Conservation (phyloP, 2,329 filamentous ascomycete genomes). For the Botrytis cinerea region DNA sequence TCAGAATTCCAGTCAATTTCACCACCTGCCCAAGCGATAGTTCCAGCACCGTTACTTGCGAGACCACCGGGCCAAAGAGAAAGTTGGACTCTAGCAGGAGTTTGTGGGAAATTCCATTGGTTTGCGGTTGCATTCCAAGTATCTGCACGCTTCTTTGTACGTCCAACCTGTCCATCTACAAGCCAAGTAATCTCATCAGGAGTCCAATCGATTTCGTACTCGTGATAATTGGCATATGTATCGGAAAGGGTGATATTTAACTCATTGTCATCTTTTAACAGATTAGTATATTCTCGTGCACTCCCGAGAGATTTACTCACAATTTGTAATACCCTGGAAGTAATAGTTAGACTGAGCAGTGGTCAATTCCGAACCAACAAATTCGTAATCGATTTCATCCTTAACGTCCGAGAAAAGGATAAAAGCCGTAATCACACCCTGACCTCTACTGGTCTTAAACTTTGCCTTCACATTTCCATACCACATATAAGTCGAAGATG, state of each 20-base stretch:
- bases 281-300: slow-evolving; percentile 34
- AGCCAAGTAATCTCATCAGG: slow-evolving; percentile 85
- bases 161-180: slow-evolving; percentile 77
- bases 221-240: slow-evolving; percentile 78
- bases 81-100: slow-evolving; percentile 84
- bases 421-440: slow-evolving; percentile 94
- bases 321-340: slow-evolving; percentile 89
- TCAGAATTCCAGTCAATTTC: slow-evolving; percentile 80
- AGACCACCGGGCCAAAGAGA: slow-evolving; percentile 95
- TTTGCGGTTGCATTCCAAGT: slow-evolving; percentile 86
- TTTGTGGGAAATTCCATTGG: slow-evolving; percentile 87
- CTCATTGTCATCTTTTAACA: slow-evolving; percentile 67
- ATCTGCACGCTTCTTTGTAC: slow-evolving; percentile 71
- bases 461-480: slow-evolving; percentile 89
- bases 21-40: slow-evolving; percentile 89
- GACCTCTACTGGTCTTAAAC: slow-evolving; percentile 80
- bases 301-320: slow-evolving; percentile 53
- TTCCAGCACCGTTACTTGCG: slow-evolving; percentile 75
- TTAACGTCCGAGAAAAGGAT: slow-evolving; percentile 94
- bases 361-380: slow-evolving; percentile 75
- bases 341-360: slow-evolving; percentile 94
- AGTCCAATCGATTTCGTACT: slow-evolving; percentile 91
- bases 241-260: slow-evolving; percentile 68
- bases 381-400: slow-evolving; percentile 98
- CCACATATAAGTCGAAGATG: slow-evolving; percentile 88